Evolutionary conservation across 2,329 filamentous ascomycete genomes (phyloP), one percentile per base, ranked within the genome.

Genomic region (Arthrobotrys sphaeroides): DNA sequence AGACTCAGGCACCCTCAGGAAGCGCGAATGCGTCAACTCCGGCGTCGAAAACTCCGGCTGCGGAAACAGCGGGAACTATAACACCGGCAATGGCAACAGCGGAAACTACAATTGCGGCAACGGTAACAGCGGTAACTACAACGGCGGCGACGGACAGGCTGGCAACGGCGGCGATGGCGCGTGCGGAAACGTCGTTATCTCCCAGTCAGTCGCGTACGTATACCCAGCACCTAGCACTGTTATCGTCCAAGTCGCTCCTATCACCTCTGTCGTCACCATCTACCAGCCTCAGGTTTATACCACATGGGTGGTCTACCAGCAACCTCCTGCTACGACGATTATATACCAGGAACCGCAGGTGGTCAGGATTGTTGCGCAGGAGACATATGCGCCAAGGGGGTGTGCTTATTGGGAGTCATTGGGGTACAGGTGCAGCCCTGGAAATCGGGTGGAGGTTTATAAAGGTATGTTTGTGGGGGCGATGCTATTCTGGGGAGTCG

Each of bases 101-200:
- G 73, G 73, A 7, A 77, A 77, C 60, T 70, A 77, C 36, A 77
- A 77, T 28, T 69, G 64, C 66, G 73, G 73, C 13, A 72, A 77
- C 49, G 62, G 60, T 12, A 77, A 77, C 36, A 66, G 60, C 13
- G 73, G 73, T 7, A 77, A 67, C 26, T 70, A 72, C n/a, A 77
- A 77, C 40, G 33, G 22, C 43, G 66, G 60, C 5, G 22, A 61
- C 60, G 73, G 73, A 1, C 51, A 65, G 10, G 33, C 73, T 7
- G 53, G 53, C 3, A 77, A 77, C 12, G 73, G 73, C n/a, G 66
- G 65, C 1, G n/a, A 33, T 9, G 65, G 73, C 3, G 13, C 10
- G 3, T 77, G 73, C 20, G 73, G 73, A 6, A 77, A 70, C 43
- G 73, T 77, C 1, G 73, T 77, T 0, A 70, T 77, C 13, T 60